Base-by-base conservation (phyloP, 2,329 filamentous ascomycete genomes). In the Geosmithia morbida region DNA sequence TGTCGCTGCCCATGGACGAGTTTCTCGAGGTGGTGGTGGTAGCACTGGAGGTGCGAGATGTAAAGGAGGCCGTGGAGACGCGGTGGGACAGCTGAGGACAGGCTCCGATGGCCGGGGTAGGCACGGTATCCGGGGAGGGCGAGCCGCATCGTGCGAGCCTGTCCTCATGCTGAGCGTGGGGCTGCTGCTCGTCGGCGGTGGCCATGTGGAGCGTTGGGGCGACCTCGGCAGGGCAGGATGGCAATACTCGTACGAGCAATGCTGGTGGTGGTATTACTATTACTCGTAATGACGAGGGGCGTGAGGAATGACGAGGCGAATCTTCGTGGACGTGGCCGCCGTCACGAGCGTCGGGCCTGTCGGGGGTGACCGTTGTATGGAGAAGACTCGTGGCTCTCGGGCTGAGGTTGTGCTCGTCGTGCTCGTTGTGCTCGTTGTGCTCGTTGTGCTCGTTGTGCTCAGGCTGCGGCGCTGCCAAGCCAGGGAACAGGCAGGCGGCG, bases 121-220 rank as follows among this genome's bases (percentile, higher is more conserved):
- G 82, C 17, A 74, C 69, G 17, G 70, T 65, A 56, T 79, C 78
- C 39, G 79, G 79, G 46, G 81, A 77, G n/a, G 83, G 81, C 37
- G 82, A 85, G 50, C 69, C 70, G 54, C 70, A 68, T 56, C 71
- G 72, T 45, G 69, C 33, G 14, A 37, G 13, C 33, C 11, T 11
- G 11, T 37, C 33, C 33, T 37, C 22, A 26, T 37, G 6, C 33
- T 13, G 33, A 16, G 33, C 52, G 51, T 55, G 46, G 18, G 58
- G 55, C 45, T 53, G 54, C 45, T 58, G 56, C 47, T 61, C 56
- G 54, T 61, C 59, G 51, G 59, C 53, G 51, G 59, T 58, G 39
- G 62, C 59, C 62, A 66, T 66, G 47, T 41, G 40, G 48, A 40
- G 8, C 41, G 40, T 26, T 20, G 20, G 20, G 41, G 17, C 13